These are phyloP conservation scores for Aspergillus pseudoviridinutans DNA, from an alignment of 2,329 filamentous ascomycete genomes.

Conservation along the genomic window DNA sequence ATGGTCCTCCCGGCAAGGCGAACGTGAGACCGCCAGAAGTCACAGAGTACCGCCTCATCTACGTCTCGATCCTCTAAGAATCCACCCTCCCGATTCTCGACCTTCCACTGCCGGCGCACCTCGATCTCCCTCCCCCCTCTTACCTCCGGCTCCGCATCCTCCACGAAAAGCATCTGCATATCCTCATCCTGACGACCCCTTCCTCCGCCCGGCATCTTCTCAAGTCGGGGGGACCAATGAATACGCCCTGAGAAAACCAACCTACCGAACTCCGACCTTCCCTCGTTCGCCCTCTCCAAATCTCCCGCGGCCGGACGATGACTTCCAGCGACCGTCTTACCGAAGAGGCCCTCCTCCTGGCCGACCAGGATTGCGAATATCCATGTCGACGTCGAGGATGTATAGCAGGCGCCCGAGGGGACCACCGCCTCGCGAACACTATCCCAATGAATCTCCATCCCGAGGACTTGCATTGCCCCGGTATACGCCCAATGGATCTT, in stretches of 20 bases:
- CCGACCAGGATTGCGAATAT: conserved; percentile 30
- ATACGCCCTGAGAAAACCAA: conserved; percentile 10
- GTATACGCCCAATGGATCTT: conserved; percentile 26
- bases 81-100: conserved; percentile 24
- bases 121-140: conserved; percentile 20
- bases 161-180: conserved; percentile 13
- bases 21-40: conserved; percentile 28
- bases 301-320: conserved; percentile 16
- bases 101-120: conserved; percentile 17
- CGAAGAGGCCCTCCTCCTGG: conserved; percentile 22
- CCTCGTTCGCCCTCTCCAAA: conserved; percentile 16
- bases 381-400: conserved; percentile 34
- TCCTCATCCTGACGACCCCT: conserved; percentile 12
- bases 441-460: conserved; percentile 18
- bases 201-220: conserved; percentile 16
- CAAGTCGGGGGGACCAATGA: conserved; percentile 9
- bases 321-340: conserved; percentile 21
- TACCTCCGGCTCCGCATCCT: conserved; percentile 16
- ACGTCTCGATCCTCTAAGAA: conserved; percentile 27
- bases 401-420: conserved; percentile 25
- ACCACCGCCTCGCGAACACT: conserved; percentile 23
- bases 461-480: conserved; percentile 27
- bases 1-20: conserved; percentile 29
- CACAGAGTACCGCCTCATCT: conserved; percentile 27
- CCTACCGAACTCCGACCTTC: conserved; percentile 19